Conservation (phyloP, 139 green algal species). For the Auxenochlorella pyrenoidosa region DNA sequence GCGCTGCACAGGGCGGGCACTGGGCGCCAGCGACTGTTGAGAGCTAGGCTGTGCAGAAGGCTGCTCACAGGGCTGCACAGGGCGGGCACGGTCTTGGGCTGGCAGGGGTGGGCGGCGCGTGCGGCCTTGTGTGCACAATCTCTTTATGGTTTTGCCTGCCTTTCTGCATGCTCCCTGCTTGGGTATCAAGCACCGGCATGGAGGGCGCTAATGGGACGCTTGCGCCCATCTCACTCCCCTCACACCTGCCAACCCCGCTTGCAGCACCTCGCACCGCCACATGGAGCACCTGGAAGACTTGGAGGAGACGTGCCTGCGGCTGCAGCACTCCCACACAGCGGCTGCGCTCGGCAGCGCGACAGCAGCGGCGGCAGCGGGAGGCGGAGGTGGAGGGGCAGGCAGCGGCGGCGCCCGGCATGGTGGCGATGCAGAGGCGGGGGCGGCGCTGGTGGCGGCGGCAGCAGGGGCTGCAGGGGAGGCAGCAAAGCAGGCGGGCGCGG, state of each 20-base stretch:
- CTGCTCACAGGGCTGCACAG: too few relatives aligned
- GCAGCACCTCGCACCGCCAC: constrained; percentile 35
- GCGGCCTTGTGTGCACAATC: too few relatives aligned
- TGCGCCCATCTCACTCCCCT: too few relatives aligned
- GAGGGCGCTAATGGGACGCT: too few relatives aligned
- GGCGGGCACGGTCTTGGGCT: neutral
- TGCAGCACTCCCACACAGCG: constrained; percentile 30
- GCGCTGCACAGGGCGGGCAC: too few relatives aligned
- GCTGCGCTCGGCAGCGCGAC: neutral
- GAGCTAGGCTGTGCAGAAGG: too few relatives aligned
- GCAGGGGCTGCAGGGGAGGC: neutral
- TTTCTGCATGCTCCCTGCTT: too few relatives aligned
- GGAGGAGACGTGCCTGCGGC: constrained; percentile 37
- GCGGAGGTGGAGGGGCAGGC: neutral
- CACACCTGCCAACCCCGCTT: neutral
- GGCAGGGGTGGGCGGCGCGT: too few relatives aligned
- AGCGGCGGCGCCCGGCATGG: neutral
- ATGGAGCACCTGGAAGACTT: constrained; percentile 38
- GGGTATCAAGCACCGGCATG: too few relatives aligned
- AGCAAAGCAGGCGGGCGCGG: neutral
- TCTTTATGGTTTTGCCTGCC: too few relatives aligned
- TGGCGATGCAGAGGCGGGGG: neutral
- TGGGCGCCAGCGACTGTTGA: too few relatives aligned
- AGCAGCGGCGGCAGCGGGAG: constrained; percentile 1
- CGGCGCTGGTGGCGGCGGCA: neutral